Base-by-base conservation (phyloP, 345 rosid species). In the Melaleuca quinquenervia region DNA sequence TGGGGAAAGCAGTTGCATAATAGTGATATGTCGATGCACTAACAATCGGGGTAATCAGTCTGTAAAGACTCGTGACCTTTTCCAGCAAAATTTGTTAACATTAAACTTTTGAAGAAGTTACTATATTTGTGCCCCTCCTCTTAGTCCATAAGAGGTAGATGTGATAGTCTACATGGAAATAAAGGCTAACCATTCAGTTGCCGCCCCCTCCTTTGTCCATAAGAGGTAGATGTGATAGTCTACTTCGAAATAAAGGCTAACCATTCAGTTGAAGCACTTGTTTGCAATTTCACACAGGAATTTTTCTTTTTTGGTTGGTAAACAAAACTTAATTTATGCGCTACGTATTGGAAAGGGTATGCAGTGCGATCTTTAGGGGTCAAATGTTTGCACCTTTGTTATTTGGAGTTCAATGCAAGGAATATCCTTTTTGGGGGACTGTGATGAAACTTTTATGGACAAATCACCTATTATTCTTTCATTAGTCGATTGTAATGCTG, bases 401-500 rank as follows among this genome's bases (percentile, higher is more conserved):
- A 36, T 48, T 70, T 70, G 24, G 78, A 70, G 78, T 32, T 70
- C 13, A 18, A 70, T 70, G 78, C 80, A 70, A 70, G 80, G 36
- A 70, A 70, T 7, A 5, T 36, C 18, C 48, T 3, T 82, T 82
- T 82, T 82, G 84, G 44, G 55, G 24, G 80, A 36, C 26, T 70
- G 48, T 70, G 58, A 27, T 51, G 15, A 32, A 36, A 50, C 48
- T 27, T 82, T 49, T 50, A 36, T 36, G 26, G 48, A 36, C 48
- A 32, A 64, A 20, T 64, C 78, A 36, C 18, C 80, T 20, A 22
- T 50, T n/a, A 18, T 27, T 51, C 18, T 86, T 16, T 91, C 50
- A 29, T 82, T 60, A 60, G 55, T 86, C 55, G 80, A 82, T 90
- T 78, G 80, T 64, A 45, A 84, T 88, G 89, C 48, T 90, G 85